phyloP scores from a whole-genome alignment of 2,329 filamentous ascomycete species.

The Fusarium burgessii region DNA sequence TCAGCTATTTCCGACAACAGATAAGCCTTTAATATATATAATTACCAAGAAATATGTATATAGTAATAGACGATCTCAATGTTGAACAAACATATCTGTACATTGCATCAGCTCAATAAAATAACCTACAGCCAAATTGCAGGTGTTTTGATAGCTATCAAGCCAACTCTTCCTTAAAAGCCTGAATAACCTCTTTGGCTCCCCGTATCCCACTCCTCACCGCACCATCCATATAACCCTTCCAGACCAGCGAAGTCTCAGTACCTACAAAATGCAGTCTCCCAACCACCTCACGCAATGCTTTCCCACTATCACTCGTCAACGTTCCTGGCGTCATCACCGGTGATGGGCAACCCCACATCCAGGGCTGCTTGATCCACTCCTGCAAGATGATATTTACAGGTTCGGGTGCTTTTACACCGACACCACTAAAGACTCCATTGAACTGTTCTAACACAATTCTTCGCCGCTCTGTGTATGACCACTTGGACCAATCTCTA shows the following conservation, averaged over 20 bases:
- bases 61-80: not conserved
- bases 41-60: not conserved
- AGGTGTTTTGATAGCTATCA: not conserved
- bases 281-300: slow-evolving; percentile 48
- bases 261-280: slow-evolving; percentile 46
- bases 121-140: not conserved
- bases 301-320: slow-evolving; percentile 15
- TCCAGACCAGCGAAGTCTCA: slow-evolving; percentile 43
- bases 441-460: slow-evolving; percentile 14
- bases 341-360: slow-evolving; percentile 27
- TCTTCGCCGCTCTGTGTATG: slow-evolving; percentile 7
- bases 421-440: slow-evolving; percentile 20
- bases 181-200: slow-evolving; percentile 32
- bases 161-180: slow-evolving; percentile 1
- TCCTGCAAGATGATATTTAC: slow-evolving; percentile 35
- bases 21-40: not conserved
- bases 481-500: slow-evolving; percentile 29
- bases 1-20: slow-evolving; percentile 7
- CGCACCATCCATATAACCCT: slow-evolving; percentile 47
- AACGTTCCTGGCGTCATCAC: slow-evolving; percentile 35
- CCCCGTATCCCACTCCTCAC: slow-evolving; percentile 37
- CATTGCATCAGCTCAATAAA: not conserved
- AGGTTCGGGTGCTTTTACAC: slow-evolving; percentile 21
- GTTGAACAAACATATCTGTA: too few relatives aligned
- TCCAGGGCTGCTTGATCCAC: slow-evolving; percentile 36